Evolutionary conservation across 2,329 filamentous ascomycete species (phyloP), one percentile per base, ranked within the genome.

Genomic region (Arthrinium puccinioides): DNA sequence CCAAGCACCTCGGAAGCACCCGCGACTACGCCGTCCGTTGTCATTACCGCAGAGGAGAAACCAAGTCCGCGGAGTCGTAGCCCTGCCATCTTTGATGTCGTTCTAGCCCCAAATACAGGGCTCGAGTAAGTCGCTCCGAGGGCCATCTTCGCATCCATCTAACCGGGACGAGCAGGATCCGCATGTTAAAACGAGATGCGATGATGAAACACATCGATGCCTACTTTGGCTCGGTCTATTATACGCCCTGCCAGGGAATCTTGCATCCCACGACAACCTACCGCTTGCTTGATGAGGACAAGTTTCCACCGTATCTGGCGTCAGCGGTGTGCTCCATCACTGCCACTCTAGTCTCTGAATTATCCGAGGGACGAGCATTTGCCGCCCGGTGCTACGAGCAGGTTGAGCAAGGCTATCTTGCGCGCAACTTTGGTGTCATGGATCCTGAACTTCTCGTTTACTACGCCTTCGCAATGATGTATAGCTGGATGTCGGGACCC

Each of bases 291-390:
- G 50, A 63, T 44, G 54, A 62, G 18, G 57, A 59, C 14, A 53
- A 49, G 2, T 48, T 66, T 11, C 48, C 56, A 14, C 56, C 60
- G 1, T 48, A 57, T 29, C 50, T 56, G 2, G 63, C 57, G 14
- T 58, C 62, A 3, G 60, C 55, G n/a, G 51, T 67, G 9, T 64
- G 62, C 36, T 56, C 62, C 7, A 53, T 64, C 5, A 53, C 59
- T 1, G 55, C 56, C 21, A 51, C 60, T 21, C 59, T 64, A 28
- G 33, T 64, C 21, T 55, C 57, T 24, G 53, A 61, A 0, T 48
- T 54, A 13, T 47, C 54, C 8, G 49, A 49, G 3, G 55, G 55
- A 4, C 52, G 54, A 8, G 59, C 58, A 7, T 63, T 66, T 39
- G 56, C 58, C 5, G 50, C 53, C 33, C 60, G 52, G 33, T 67